Evolutionary conservation across 257 asterid genomes (phyloP).

Genomic region (Nicotiana attenuata): DNA sequence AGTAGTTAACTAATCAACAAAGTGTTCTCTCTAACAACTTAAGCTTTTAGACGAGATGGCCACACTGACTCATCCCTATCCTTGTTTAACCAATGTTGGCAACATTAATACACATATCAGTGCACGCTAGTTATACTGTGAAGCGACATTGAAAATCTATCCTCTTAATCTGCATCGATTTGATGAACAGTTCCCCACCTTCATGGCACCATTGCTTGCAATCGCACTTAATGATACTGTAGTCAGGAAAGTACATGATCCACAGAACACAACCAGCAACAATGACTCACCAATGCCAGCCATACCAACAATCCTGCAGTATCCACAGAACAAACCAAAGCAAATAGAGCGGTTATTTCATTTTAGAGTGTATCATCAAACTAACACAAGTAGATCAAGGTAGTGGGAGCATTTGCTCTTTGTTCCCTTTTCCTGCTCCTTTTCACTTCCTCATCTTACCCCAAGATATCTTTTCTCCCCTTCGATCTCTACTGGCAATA

Average conservation of each 20-base stretch:
- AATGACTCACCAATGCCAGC: conserved; percentile 95
- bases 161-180: background rate
- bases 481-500: background rate
- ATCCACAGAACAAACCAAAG: conserved; percentile 7
- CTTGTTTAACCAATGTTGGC: background rate
- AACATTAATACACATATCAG: background rate
- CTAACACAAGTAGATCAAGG: background rate
- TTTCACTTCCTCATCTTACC: conserved; percentile 6
- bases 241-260: conserved; percentile 90
- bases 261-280: conserved; percentile 89
- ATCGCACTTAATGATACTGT: conserved; percentile 95
- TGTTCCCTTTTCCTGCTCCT: background rate
- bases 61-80: background rate
- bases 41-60: background rate
- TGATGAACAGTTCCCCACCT: conserved; percentile 39
- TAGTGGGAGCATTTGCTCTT: background rate
- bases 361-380: background rate
- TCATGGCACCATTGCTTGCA: conserved; percentile 99
- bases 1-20: background rate
- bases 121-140: background rate
- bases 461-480: conserved; percentile 6
- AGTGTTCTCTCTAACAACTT: background rate
- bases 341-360: background rate
- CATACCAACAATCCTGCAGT: conserved; percentile 97
- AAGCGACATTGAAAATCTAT: background rate